Base-by-base conservation (phyloP, 257 asterid species). In the Jacaranda copaia region DNA sequence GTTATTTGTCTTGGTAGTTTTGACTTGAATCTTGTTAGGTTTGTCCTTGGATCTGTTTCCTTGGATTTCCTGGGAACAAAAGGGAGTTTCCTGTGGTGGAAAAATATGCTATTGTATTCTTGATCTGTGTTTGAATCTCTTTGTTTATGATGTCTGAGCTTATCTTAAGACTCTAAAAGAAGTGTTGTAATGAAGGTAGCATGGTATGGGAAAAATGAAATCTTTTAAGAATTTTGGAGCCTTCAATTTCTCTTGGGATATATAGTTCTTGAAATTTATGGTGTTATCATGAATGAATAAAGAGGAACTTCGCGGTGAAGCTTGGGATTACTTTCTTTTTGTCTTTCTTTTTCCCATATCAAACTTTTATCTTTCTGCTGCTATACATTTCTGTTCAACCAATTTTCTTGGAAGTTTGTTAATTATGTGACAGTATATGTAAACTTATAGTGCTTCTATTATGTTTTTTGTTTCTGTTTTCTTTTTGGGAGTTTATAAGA, bases 11-110 rank as follows among this genome's bases (percentile, higher is more conserved):
- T 71, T 32, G 39, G 7, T 63, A 19, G 32, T 16, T 75, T 70
- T 61, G 58, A 11, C 60, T 61, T 53, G 63, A 57, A 81, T 43
- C 8, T 53, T 38, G 53, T 73, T 48, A 18, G 39, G 45, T 12
- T 40, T 72, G 32, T 66, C 53, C 10, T 16, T 75, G 61, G 85
- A 84, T 84, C 72, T 78, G 81, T 73, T 62, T 79, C 76, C 53
- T 79, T 59, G 69, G 46, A 46, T 20, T 11, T 69, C 6, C 2
- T 25, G 32, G 32, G 32, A 2, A 2, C 32, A 25, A 25, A 25
- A 25, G 32, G 32, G 32, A 25, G 32, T 25, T 25, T 25, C 32
- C 2, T 7, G 74, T 38, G 13, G 48, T 42, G 18, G 32, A 5
- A 38, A 8, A 11, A 0, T 15, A 16, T 18, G 13, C 4, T 20